phyloP scores from a whole-genome alignment of 345 rosid species.

The Excoecaria agallocha region DNA sequence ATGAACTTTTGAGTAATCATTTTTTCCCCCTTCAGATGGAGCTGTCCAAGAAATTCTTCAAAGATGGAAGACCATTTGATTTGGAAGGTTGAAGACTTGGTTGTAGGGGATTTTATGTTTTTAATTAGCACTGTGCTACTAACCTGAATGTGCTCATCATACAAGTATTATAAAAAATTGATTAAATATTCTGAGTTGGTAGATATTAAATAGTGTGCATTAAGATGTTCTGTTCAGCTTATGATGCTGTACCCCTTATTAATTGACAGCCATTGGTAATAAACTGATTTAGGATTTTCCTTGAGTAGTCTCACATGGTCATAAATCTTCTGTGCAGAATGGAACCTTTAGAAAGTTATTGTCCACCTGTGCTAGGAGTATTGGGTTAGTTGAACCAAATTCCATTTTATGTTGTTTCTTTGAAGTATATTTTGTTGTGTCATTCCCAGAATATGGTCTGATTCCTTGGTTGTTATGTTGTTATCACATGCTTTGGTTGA shows the following conservation, averaged over 20 bases:
- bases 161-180: neutral
- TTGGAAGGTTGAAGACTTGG: constrained; percentile 58
- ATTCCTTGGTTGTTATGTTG: neutral
- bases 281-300: neutral
- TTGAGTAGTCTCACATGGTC: neutral
- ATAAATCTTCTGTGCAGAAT: neutral
- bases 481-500: neutral
- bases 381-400: neutral
- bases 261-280: neutral
- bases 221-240: neutral
- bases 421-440: neutral
- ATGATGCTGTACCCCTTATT: neutral
- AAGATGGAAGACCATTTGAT: constrained; percentile 78
- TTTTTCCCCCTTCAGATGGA: constrained; percentile 50
- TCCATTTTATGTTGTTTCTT: neutral
- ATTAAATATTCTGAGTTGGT: neutral
- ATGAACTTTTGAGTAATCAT: neutral
- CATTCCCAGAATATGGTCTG: neutral
- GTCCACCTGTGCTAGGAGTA: too few species aligned
- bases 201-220: neutral
- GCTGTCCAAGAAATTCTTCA: constrained; percentile 71
- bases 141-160: neutral
- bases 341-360: neutral
- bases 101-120: neutral
- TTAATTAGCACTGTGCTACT: neutral